Percentiles rank a stretch among this genome's conserved stretches.
phyloP scores from a whole-genome alignment of 192 early-diverging fungal genomes.

The Linderina pennispora region DNA sequence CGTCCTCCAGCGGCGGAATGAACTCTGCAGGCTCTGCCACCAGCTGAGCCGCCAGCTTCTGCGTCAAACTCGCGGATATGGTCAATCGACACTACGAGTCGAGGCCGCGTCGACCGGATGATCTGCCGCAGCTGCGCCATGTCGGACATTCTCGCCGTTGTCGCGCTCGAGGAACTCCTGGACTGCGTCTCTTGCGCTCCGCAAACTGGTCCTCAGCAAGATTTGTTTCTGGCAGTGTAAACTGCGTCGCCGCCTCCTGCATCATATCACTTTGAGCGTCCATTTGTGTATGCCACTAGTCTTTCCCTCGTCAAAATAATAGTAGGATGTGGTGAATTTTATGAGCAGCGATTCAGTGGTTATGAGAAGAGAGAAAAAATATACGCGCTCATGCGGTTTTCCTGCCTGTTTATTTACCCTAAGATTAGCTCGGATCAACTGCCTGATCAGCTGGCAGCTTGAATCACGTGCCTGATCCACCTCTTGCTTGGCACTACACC shows the following conservation, averaged over 20 bases:
- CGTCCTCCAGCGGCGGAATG: constrained; percentile 73
- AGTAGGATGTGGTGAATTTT: no score
- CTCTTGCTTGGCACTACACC: no score
- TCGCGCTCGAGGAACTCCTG: constrained; percentile 46
- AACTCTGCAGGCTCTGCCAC: constrained; percentile 72
- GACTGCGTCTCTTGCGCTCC: constrained; percentile 39
- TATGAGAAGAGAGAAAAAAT: no score
- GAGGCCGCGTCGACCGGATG: constrained; percentile 16
- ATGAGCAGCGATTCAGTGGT: no score
- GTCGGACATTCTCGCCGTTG: constrained; percentile 43
- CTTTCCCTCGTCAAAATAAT: no score
- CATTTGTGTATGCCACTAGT: no score
- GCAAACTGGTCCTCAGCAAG: constrained; percentile 38
- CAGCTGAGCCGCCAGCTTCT: constrained; percentile 66
- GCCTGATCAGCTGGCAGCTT: no score
- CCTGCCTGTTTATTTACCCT: no score
- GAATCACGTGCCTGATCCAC: no score
- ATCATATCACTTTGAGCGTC: no score
- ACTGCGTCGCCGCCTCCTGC: constrained; percentile 8
- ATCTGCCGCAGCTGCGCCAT: constrained; percentile 23
- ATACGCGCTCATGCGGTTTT: no score
- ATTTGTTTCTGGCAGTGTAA: constrained; percentile 27
- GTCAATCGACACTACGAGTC: constrained; percentile 88
- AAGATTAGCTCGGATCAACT: no score
- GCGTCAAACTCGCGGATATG: constrained; percentile 71